Evolutionary conservation across 306 rosid species (phyloP), one percentile per base, ranked within the genome.

Genomic region (Cicer chorassanicum): DNA sequence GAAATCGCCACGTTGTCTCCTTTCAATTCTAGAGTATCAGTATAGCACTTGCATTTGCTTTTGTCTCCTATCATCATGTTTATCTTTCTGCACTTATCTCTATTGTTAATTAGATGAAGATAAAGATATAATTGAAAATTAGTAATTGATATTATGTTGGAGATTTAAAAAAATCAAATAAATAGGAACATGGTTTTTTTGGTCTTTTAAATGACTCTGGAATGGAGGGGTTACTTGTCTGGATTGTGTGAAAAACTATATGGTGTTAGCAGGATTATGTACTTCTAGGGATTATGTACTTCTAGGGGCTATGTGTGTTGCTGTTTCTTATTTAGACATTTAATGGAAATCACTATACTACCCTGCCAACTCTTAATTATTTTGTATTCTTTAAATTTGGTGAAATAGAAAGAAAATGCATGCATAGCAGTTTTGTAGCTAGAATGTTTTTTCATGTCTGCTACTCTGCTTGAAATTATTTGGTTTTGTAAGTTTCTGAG

Each of bases 321-420:
- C 38, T 42, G n/a, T 51, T 40, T 65, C 21, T 51, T 53, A 53
- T 75, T 42, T 38, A 29, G 6, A 41, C 6, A 41, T 51, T 21
- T 76, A 40, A 34, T 57, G 69, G 15, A 24, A 76, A 45, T 54
- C 5, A 9, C 21, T 10, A 14, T 76, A 57, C 68, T 54, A 11
- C 24, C 2, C 5, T 76, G 14, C 38, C 12, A 54, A 55, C 41
- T 48, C 70, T 45, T 54, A 65, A 5, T 65, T 21, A 34, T 12
- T 44, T 34, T 50, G 18, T 13, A 13, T 60, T 19, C 65, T 21
- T 48, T 14, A 40, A 49, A 49, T 19, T 64, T 40, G 21, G 11
- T 12, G 29, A 39, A 38, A 48, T 11, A 12, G 15, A 44, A 62
- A 41, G 9, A 10, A 1, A 24, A 41, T 63, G 6, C 48, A 5